These are phyloP conservation scores for Lepidium aucheri DNA, from an alignment of 345 rosid species.

Conservation along the genomic window DNA sequence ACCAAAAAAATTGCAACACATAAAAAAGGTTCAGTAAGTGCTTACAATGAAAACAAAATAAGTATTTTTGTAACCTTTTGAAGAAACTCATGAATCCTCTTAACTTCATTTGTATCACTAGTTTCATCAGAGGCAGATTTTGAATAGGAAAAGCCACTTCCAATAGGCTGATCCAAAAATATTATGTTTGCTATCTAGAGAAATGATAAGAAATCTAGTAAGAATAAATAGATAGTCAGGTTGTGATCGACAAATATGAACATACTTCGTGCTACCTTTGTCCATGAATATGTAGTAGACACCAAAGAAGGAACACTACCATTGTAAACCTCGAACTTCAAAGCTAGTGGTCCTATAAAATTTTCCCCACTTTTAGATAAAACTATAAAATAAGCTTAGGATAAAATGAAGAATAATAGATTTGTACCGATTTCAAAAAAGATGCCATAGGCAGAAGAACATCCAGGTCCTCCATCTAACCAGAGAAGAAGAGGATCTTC, in stretches of 20 bases:
- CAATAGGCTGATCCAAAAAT: conserved; percentile 58
- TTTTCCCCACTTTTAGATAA: background rate
- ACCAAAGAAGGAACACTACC: conserved; percentile 54
- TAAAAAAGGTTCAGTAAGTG: too few relatives aligned
- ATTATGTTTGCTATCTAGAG: conserved; percentile 43
- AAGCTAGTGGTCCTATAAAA: conserved; percentile 41
- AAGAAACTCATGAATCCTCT: conserved; percentile 38
- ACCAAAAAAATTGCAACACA: too few relatives aligned
- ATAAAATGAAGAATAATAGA: too few relatives aligned
- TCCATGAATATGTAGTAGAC: conserved; percentile 53
- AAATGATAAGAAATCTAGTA: too few relatives aligned
- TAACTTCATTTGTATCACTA: conserved; percentile 36
- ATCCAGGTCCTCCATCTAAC: conserved; percentile 32
- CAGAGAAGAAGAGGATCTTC: background rate
- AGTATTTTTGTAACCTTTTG: conserved; percentile 29
- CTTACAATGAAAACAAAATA: background rate
- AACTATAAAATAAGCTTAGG: too few relatives aligned
- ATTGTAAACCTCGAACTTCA: conserved; percentile 36
- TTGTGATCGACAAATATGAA: conserved; percentile 21
- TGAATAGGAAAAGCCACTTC: conserved; percentile 66
- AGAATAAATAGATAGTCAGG: conserved; percentile 29
- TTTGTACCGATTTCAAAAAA: conserved; percentile 8
- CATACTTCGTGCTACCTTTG: conserved; percentile 41
- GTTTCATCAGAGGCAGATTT: conserved; percentile 13
- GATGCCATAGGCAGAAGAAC: conserved; percentile 16